These are phyloP conservation scores for Serendipita sp. DNA, from an alignment of 768 basidiomycete genomes.

Conservation along the genomic window DNA sequence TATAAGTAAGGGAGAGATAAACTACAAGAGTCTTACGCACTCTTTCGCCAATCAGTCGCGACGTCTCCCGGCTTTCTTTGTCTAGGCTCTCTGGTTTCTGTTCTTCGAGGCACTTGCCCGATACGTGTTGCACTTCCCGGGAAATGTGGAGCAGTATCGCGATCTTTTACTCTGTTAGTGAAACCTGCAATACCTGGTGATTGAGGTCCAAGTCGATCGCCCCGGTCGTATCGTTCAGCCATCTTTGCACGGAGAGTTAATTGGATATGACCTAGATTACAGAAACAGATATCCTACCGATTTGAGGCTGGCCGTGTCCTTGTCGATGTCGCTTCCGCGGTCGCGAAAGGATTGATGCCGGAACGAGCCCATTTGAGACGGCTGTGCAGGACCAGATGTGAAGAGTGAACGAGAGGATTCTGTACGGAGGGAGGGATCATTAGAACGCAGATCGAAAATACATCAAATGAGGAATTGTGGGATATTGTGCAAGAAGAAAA, in stretches of 20 bases:
- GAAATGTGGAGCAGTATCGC: neutral
- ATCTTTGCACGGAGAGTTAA: neutral
- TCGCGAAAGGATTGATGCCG: slow-evolving; percentile 66
- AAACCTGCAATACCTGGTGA: neutral
- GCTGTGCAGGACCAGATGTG: slow-evolving; percentile 56
- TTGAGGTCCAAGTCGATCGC: neutral
- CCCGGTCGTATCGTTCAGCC: slow-evolving; percentile 1
- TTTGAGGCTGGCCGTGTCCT: slow-evolving; percentile 19
- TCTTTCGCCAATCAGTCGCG: slow-evolving; percentile 1
- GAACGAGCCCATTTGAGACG: slow-evolving; percentile 87
- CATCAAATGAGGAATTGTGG: too few species aligned
- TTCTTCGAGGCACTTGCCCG: neutral
- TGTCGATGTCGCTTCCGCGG: slow-evolving; percentile 29
- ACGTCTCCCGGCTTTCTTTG: neutral
- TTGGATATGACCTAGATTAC: neutral
- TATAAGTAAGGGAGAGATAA: neutral
- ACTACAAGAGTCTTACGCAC: neutral
- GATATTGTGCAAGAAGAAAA: too few species aligned
- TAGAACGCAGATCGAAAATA: neutral
- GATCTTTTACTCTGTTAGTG: neutral
- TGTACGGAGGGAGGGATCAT: slow-evolving; percentile 11
- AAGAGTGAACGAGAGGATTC: slow-evolving; percentile 51
- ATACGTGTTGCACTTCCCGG: neutral
- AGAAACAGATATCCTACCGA: neutral
- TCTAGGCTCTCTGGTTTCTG: neutral